Conservation (phyloP, 768 basidiomycete genomes). For the Gymnopilus dilepis region DNA sequence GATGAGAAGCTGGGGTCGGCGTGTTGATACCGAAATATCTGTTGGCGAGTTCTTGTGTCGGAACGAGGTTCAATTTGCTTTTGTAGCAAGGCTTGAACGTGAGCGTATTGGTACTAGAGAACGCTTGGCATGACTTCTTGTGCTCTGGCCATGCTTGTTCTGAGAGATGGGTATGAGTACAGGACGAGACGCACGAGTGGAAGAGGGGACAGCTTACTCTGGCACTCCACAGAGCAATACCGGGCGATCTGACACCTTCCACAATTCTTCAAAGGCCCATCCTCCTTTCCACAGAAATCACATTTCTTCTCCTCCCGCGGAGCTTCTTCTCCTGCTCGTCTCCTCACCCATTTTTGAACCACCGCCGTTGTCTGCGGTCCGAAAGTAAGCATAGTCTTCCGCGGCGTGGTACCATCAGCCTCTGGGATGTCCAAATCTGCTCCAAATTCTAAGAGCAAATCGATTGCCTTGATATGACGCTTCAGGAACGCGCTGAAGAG, state of each 20-base stretch:
- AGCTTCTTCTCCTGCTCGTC: conserved; percentile 47
- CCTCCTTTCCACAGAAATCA: conserved; percentile 36
- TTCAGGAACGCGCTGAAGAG: conserved; percentile 38
- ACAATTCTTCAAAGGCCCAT: conserved; percentile 45
- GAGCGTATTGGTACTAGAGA: conserved; percentile 47
- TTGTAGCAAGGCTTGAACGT: conserved; percentile 51
- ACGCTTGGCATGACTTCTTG: conserved; percentile 52
- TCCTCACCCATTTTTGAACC: conserved; percentile 52
- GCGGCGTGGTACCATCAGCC: conserved; percentile 42
- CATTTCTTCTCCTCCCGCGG: conserved; percentile 52
- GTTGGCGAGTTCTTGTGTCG: conserved; percentile 23
- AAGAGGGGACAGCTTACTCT: conserved; percentile 43
- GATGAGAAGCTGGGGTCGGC: not conserved
- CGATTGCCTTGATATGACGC: conserved; percentile 37
- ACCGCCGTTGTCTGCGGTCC: conserved; percentile 52
- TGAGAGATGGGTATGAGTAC: not conserved
- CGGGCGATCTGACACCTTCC: conserved; percentile 47
- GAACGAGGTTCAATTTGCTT: not conserved
- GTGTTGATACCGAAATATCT: not conserved
- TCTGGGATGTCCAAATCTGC: conserved; percentile 49
- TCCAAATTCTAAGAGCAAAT: conserved; percentile 54
- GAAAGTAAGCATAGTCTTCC: conserved; percentile 33
- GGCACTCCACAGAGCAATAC: conserved; percentile 62
- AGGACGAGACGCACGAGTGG: not conserved
- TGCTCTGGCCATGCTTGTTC: conserved; percentile 54